Evolutionary conservation across 1,139 yeast genomes (phyloP), one percentile per base, ranked within the genome.

Genomic region (Hyphopichia wangnamkhiaoensis): DNA sequence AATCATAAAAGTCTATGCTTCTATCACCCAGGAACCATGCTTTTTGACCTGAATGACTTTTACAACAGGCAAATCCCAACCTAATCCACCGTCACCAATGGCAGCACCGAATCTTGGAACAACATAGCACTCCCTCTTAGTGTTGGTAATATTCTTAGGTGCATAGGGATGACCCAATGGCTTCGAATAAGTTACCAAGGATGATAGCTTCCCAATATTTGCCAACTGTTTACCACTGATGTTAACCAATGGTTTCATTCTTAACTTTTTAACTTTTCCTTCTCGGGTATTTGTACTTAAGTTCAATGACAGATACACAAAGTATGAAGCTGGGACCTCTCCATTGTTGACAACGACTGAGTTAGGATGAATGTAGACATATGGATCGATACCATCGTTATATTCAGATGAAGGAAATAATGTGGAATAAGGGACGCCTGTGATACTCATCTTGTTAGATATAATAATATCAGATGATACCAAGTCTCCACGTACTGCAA

Each of bases 141-240:
- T 77, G 0, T 86, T 68, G 2, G 79, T 65, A 14, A 87, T 53
- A 48, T 72, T 68, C 53, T 83, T 84, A 1, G 95, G 95, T 1
- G 90, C 95, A 53, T 88, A 82, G 3, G 96, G 96, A 40, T 88
- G 86, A 0, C 96, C 96, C 42, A 91, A 66, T 0, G 98, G 98
- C 56, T 91, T 91, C 27, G 97, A 89, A 59, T 84, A 91, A 0
- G 93, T 81, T 36, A 91, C 61, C 36, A 91, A 65, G 0, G 88
- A 81, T 3, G 95, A 82, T 21, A 68, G 69, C 50, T 83, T 84
- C 13, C 91, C 91, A 17, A 93, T 74, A 48, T 87, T 89, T 4
- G 91, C 79, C 37, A 93, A 65, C 40, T 90, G 93, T 18, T 80
- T 76, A 1, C 91, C 90, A 4, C 79, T 67, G 30, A 91, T 77